phyloP scores from a whole-genome alignment of 176 grass and related monocot genomes.

The Rhynchospora tenuis region DNA sequence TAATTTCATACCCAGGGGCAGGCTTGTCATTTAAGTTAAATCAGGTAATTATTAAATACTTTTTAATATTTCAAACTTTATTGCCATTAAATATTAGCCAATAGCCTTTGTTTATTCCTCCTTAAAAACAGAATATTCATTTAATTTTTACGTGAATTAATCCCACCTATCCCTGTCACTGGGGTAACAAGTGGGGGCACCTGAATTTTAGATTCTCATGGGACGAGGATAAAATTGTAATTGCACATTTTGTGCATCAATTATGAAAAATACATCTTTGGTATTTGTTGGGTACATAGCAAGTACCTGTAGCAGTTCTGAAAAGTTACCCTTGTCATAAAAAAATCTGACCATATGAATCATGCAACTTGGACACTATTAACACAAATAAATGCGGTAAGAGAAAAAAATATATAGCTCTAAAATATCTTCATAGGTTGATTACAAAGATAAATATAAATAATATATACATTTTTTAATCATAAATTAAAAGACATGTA shows the following conservation, averaged over 20 bases:
- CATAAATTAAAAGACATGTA: not conserved
- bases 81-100: slow-evolving; percentile 28
- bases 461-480: not conserved
- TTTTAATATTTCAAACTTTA: slow-evolving; percentile 17
- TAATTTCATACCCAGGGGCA: slow-evolving; percentile 23
- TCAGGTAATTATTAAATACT: slow-evolving; percentile 2
- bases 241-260: slow-evolving; percentile 13
- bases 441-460: not conserved
- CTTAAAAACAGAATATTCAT: slow-evolving; percentile 25
- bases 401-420: not conserved
- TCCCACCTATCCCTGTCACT: slow-evolving; percentile 12
- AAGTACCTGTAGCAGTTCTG: slow-evolving; percentile 3
- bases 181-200: slow-evolving; percentile 19
- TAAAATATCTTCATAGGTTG: not conserved
- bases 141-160: slow-evolving; percentile 21
- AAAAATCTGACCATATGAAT: not conserved
- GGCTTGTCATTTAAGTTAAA: slow-evolving; percentile 31
- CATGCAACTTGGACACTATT: not conserved
- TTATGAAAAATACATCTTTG: slow-evolving; percentile 11
- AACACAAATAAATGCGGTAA: not conserved
- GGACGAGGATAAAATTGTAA: slow-evolving; percentile 16
- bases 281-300: slow-evolving; percentile 9
- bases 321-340: not conserved
- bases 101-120: slow-evolving; percentile 21
- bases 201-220: slow-evolving; percentile 22